Conservation (phyloP, 176 grass and related monocot species). For the Raddia distichophylla region DNA sequence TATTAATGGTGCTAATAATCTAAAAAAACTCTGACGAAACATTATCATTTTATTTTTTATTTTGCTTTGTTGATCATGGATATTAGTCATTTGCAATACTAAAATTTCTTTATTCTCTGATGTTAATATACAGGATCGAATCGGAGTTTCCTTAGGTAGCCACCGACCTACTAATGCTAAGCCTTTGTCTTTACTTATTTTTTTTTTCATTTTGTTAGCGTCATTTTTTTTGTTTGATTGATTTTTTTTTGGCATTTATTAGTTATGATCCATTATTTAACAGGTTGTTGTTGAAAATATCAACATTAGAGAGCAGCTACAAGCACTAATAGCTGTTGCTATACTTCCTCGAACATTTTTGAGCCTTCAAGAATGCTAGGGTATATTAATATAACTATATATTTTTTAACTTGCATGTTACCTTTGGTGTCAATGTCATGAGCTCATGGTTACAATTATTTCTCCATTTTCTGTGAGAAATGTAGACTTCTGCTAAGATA, state of each 20-base stretch:
- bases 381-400: neutral
- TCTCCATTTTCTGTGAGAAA: neutral
- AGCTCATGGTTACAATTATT: neutral
- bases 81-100: neutral
- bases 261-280: slow-evolving; percentile 32
- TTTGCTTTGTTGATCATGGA: slow-evolving; percentile 4
- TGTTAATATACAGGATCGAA: neutral
- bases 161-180: no score
- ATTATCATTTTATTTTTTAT: neutral
- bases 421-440: neutral
- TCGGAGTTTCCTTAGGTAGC: no score
- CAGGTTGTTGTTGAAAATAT: slow-evolving; percentile 84
- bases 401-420: neutral
- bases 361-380: slow-evolving; percentile 65
- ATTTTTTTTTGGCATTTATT: neutral
- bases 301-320: slow-evolving; percentile 87
- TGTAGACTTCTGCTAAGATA: neutral
- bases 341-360: slow-evolving; percentile 93
- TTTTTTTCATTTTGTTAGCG: slow-evolving; percentile 14
- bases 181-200: neutral
- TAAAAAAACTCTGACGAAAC: neutral
- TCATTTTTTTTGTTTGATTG: neutral
- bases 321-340: slow-evolving; percentile 91
- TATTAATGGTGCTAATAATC: no score
- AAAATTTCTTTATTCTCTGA: neutral